These are phyloP conservation scores for Galium porrigens DNA, from an alignment of 305 asterid species.

Conservation along the genomic window DNA sequence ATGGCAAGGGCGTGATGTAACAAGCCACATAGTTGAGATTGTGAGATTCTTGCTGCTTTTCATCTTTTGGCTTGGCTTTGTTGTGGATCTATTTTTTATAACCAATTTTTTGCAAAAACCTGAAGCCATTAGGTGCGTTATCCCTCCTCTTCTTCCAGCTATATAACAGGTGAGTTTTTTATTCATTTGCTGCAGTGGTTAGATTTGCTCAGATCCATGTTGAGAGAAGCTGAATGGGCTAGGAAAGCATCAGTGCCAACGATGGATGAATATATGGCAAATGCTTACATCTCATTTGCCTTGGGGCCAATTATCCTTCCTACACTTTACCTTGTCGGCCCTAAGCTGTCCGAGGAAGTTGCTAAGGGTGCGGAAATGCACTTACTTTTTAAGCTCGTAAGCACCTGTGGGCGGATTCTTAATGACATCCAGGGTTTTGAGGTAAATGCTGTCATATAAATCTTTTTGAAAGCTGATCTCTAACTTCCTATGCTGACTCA, in stretches of 20 bases:
- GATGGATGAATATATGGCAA: conserved; percentile 56
- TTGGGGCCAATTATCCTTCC: conserved; percentile 81
- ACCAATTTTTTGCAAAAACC: too few species aligned
- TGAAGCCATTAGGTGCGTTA: neutral
- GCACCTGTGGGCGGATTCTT: conserved; percentile 66
- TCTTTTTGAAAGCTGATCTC: too few species aligned
- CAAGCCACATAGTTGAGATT: conserved; percentile 42
- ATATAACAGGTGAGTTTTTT: neutral
- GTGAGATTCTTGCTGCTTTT: conserved; percentile 31
- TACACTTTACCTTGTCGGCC: conserved; percentile 60
- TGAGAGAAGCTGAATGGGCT: conserved; percentile 73
- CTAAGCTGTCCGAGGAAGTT: conserved; percentile 57
- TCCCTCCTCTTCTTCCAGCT: neutral
- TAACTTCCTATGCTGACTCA: too few species aligned
- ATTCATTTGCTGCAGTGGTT: conserved; percentile 47
- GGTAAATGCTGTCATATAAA: conserved; percentile 25
- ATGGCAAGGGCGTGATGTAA: conserved; percentile 46
- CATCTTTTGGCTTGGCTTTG: neutral
- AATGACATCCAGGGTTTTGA: conserved; percentile 55
- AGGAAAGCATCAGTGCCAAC: conserved; percentile 31
- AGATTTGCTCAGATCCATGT: conserved; percentile 49
- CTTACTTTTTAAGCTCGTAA: conserved; percentile 42
- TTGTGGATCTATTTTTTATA: neutral
- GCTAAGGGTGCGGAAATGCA: conserved; percentile 42
- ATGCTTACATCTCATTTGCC: conserved; percentile 57